phyloP scores from a whole-genome alignment of 345 rosid genomes.

The Iberis pinnata region DNA sequence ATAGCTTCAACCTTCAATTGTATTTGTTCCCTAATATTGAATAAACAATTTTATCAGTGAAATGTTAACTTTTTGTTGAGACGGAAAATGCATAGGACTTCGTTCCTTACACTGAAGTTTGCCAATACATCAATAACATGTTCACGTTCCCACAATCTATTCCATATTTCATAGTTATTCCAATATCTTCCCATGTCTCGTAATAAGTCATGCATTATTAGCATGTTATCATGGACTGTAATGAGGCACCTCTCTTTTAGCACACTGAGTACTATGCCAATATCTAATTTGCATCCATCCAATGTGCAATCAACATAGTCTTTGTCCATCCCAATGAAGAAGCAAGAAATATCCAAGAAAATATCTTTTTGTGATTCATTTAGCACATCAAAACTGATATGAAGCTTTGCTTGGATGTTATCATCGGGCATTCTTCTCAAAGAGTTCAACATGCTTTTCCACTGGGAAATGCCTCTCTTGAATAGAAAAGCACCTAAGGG shows the following conservation, averaged over 20 bases:
- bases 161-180: constrained; percentile 7
- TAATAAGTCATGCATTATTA: constrained; percentile 29
- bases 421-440: background rate
- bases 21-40: constrained; percentile 13
- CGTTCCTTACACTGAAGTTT: constrained; percentile 14
- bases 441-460: background rate
- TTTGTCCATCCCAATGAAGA: constrained; percentile 19
- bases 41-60: constrained; percentile 6
- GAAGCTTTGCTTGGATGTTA: constrained; percentile 11
- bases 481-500: constrained; percentile 25
- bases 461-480: background rate
- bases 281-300: constrained; percentile 13
- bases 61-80: no score
- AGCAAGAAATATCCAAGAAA: constrained; percentile 32
- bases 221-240: constrained; percentile 1
- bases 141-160: constrained; percentile 22
- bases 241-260: constrained; percentile 8
- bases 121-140: constrained; percentile 13
- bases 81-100: no score
- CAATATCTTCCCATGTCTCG: constrained; percentile 32
- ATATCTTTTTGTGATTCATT: background rate
- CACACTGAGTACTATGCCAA: constrained; percentile 2
- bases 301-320: constrained; percentile 20
- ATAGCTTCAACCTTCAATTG: constrained; percentile 1
- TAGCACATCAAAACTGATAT: constrained; percentile 16